Conservation (phyloP, 2,329 filamentous ascomycete genomes). For the Alternaria arbusti region DNA sequence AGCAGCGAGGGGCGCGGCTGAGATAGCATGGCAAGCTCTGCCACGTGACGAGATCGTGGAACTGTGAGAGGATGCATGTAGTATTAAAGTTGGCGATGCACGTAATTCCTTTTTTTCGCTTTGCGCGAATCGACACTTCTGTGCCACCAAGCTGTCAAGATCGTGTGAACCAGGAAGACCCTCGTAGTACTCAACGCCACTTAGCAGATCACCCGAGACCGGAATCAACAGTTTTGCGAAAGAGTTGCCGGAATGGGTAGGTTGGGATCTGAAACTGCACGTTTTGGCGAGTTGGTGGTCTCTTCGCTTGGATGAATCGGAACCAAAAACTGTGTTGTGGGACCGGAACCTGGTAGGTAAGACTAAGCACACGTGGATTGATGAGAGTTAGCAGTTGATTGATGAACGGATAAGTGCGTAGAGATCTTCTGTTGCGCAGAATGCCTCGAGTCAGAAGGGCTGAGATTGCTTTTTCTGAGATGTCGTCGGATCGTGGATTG, state of each 20-base stretch:
- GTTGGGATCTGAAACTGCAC: slow-evolving; percentile 17
- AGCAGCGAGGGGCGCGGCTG: background rate
- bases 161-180: slow-evolving; percentile 5
- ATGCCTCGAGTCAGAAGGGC: background rate
- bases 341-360: background rate
- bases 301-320: slow-evolving; percentile 13
- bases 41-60: no score
- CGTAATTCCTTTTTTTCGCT: no score
- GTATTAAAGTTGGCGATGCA: no score
- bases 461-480: background rate
- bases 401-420: background rate
- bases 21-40: background rate
- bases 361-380: background rate
- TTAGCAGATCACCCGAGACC: slow-evolving; percentile 34
- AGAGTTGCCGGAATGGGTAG: slow-evolving; percentile 27
- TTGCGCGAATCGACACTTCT: no score
- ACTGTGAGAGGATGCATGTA: no score
- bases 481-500: background rate
- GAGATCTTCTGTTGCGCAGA: background rate
- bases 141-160: background rate
- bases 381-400: background rate
- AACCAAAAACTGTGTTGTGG: slow-evolving; percentile 3
- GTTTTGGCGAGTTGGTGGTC: slow-evolving; percentile 7
- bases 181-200: slow-evolving; percentile 17
- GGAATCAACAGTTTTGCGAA: slow-evolving; percentile 23